Base-by-base conservation (phyloP, 225 moss, liverwort and hornwort genomes). In the Pseudisothecium myosuroides region DNA sequence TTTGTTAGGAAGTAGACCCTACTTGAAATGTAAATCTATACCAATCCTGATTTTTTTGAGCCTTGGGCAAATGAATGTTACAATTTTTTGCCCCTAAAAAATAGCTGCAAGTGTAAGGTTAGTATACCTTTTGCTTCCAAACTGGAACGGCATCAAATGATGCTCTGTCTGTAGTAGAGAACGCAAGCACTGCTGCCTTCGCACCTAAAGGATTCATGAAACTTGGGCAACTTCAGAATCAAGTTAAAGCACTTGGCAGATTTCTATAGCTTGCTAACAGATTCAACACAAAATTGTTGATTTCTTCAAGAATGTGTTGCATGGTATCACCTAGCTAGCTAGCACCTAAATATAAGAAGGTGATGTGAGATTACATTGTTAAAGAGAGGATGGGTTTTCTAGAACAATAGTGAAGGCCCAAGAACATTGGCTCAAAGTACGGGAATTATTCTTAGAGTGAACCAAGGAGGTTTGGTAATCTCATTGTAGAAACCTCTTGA, bases 71-170 rank as follows among this genome's bases (percentile, higher is more conserved):
- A 21, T 37, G 55, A 55, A 24, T 55, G 37, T 37, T 16, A 55
- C 1, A 27, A 24, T n/a, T 17, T 37, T 24, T n/a, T 14, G 8
- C 15, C 3, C 73, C 29, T 0, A 8, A 2, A 2, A 54, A 54
- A 24, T 15, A 56, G 17, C 2, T 0, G 0, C n/a, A 81, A 8
- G 20, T 43, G 64, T 21, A 50, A n/a, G n/a, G n/a, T n/a, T 0
- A 24, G 9, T n/a, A 66, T 86, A 97, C 98, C 96, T 98, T 97
- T 24, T 94, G 93, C 87, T 96, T 97, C 98, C 98, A 98, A 41
- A 88, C 49, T 80, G 83, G 89, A 39, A 98, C 83, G 4, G 95
- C 96, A 85, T 96, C 93, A 88, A 98, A 98, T 8, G 97, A 98
- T 83, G 95, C 95, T 84, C 94, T 95, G 37, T 98, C 96, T 47